These are phyloP conservation scores for Podaxis sp. DNA, from an alignment of 768 basidiomycete species.

Conservation along the genomic window DNA sequence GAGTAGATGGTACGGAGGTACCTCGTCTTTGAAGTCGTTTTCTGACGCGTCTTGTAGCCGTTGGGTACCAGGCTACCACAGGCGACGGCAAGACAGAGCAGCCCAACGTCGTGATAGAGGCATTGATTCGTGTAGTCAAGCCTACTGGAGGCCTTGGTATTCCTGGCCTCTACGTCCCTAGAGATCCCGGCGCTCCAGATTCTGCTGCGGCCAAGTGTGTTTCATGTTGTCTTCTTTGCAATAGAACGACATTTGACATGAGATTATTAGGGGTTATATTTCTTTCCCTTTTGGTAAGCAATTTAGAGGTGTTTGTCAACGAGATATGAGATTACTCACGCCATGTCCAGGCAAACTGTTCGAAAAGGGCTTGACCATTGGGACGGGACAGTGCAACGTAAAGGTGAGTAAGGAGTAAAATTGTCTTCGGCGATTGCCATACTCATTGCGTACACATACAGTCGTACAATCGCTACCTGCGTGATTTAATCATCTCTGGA, in stretches of 20 bases:
- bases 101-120: slow-evolving; percentile 53
- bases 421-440: neutral
- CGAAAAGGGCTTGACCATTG: slow-evolving; percentile 54
- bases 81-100: slow-evolving; percentile 56
- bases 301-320: neutral
- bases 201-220: slow-evolving; percentile 47
- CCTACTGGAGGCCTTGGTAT: slow-evolving; percentile 59
- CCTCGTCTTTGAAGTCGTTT: no score
- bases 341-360: slow-evolving; percentile 39
- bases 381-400: slow-evolving; percentile 57
- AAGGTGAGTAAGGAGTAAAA: slow-evolving; percentile 33
- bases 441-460: slow-evolving; percentile 18
- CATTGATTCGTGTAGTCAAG: slow-evolving; percentile 49
- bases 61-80: slow-evolving; percentile 56
- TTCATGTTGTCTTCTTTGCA: neutral
- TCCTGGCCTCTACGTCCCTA: slow-evolving; percentile 56
- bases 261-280: slow-evolving; percentile 41
- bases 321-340: slow-evolving; percentile 11
- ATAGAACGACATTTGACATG: neutral
- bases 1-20: slow-evolving; percentile 40
- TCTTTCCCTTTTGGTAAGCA: slow-evolving; percentile 48
- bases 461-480: slow-evolving; percentile 53
- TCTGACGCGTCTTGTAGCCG: slow-evolving; percentile 30
- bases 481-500: slow-evolving; percentile 54
- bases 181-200: slow-evolving; percentile 56